Conservation (phyloP, 2,329 filamentous ascomycete species). For the Aspergillus glaucus region DNA sequence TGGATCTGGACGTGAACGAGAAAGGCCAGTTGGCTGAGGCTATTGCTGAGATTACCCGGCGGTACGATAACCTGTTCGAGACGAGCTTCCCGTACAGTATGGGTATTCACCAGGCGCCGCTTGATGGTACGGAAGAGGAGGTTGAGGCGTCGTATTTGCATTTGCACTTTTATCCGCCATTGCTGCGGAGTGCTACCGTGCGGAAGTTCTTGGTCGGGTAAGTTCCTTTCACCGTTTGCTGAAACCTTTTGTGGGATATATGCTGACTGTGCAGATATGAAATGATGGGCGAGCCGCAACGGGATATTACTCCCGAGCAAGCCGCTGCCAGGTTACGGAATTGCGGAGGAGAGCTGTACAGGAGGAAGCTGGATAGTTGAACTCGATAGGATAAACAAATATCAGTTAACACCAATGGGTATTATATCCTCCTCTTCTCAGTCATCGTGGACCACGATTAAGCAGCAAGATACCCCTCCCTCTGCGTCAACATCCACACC, state of each 20-base stretch:
- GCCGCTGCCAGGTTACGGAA: constrained; percentile 70
- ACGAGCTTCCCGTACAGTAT: constrained; percentile 97
- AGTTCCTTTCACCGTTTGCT: constrained; percentile 14
- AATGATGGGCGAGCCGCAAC: constrained; percentile 93
- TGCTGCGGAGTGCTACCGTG: constrained; percentile 86
- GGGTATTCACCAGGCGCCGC: constrained; percentile 89
- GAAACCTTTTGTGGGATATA: background rate
- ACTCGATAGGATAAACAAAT: background rate
- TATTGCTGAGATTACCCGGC: constrained; percentile 77
- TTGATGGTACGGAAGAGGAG: constrained; percentile 75
- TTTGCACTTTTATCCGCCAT: constrained; percentile 94
- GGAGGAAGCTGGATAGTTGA: constrained; percentile 50
- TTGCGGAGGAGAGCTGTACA: constrained; percentile 77
- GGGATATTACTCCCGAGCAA: constrained; percentile 96
- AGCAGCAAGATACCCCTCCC: constrained; percentile 26
- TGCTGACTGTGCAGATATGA: constrained; percentile 57
- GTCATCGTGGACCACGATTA: constrained; percentile 3
- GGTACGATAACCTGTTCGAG: constrained; percentile 96
- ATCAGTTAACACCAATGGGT: background rate
- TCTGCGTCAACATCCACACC: constrained; percentile 59
- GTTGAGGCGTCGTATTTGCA: constrained; percentile 85
- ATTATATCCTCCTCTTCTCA: background rate
- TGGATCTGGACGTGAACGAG: constrained; percentile 71
- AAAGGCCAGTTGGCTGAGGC: constrained; percentile 70
- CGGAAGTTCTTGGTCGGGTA: constrained; percentile 88